Conservation (phyloP, 768 basidiomycete species). For the Mycena olivaceomarginata region DNA sequence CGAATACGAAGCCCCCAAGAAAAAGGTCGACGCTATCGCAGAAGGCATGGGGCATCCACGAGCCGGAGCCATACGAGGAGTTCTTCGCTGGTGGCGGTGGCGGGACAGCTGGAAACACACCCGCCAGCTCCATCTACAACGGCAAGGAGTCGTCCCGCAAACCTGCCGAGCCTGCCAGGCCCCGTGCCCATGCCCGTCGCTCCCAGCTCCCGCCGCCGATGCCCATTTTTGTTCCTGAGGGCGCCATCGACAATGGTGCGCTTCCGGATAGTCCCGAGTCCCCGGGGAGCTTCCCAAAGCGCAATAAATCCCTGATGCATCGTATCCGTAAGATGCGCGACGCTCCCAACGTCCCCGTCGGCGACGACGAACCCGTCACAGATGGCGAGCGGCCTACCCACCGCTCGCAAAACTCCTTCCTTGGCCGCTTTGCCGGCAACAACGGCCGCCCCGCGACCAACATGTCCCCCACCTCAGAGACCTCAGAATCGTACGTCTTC, state of each 20-base stretch:
- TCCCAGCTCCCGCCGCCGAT: slow-evolving; percentile 85
- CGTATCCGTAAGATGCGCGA: slow-evolving; percentile 94
- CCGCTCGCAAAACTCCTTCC: slow-evolving; percentile 83
- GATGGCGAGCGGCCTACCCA: slow-evolving; percentile 76
- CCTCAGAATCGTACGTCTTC: slow-evolving; percentile 78
- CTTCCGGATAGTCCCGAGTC: slow-evolving; percentile 65
- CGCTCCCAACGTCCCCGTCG: slow-evolving; percentile 87
- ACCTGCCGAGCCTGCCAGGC: slow-evolving; percentile 48
- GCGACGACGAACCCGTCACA: slow-evolving; percentile 63
- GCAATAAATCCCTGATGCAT: slow-evolving; percentile 90
- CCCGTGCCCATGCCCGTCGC: slow-evolving; percentile 67
- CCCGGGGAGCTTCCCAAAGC: slow-evolving; percentile 73
- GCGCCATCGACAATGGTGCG: slow-evolving; percentile 58
- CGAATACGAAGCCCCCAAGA: slow-evolving; percentile 82
- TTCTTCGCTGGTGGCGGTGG: slow-evolving; percentile 88
- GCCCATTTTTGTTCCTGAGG: slow-evolving; percentile 85
- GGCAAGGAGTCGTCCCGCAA: slow-evolving; percentile 69
- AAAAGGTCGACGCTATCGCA: slow-evolving; percentile 91
- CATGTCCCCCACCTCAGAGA: slow-evolving; percentile 56
- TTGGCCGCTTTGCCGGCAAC: slow-evolving; percentile 78
- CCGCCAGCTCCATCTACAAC: slow-evolving; percentile 82
- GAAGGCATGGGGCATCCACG: slow-evolving; percentile 97
- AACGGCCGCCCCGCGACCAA: slow-evolving; percentile 48
- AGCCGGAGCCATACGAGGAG: slow-evolving; percentile 94
- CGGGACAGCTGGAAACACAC: slow-evolving; percentile 71